Evolutionary conservation across 2,329 filamentous ascomycete genomes (phyloP).

Genomic region (Aureobasidium namibiae): DNA sequence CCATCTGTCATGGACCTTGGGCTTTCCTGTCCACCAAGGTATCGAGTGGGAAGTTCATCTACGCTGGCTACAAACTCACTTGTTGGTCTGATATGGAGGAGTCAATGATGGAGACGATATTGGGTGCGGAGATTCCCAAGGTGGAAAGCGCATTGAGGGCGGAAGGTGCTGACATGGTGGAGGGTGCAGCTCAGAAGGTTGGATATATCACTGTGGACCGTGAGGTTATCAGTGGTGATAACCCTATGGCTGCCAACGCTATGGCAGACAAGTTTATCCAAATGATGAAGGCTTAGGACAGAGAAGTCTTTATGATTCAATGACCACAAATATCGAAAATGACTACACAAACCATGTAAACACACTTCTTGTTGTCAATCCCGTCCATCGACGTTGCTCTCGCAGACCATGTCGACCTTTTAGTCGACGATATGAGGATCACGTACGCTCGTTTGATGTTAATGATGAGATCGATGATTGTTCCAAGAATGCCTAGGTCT

Average conservation of each 20-base stretch:
- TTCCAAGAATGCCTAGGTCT: neutral
- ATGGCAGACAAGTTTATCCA: constrained; percentile 28
- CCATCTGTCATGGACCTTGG: constrained; percentile 41
- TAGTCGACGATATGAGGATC: too few species aligned
- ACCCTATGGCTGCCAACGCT: constrained; percentile 26
- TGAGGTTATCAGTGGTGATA: constrained; percentile 30
- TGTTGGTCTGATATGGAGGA: constrained; percentile 40
- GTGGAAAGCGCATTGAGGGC: constrained; percentile 32
- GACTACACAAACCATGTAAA: neutral
- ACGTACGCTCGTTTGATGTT: too few species aligned
- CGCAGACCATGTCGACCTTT: too few species aligned
- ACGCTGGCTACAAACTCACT: constrained; percentile 39
- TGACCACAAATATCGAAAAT: neutral
- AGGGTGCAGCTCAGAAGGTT: constrained; percentile 31
- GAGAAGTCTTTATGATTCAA: neutral
- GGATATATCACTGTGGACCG: constrained; percentile 36
- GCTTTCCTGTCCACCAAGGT: constrained; percentile 36
- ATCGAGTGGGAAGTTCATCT: constrained; percentile 31
- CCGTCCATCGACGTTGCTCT: neutral
- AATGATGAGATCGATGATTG: too few species aligned
- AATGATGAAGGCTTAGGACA: constrained; percentile 20
- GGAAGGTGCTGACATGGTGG: constrained; percentile 38
- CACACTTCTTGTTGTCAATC: neutral
- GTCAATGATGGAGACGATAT: constrained; percentile 37
- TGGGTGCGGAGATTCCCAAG: constrained; percentile 36